These are phyloP conservation scores for Phialophora expanda DNA, from an alignment of 2,329 filamentous ascomycete species.

Conservation along the genomic window DNA sequence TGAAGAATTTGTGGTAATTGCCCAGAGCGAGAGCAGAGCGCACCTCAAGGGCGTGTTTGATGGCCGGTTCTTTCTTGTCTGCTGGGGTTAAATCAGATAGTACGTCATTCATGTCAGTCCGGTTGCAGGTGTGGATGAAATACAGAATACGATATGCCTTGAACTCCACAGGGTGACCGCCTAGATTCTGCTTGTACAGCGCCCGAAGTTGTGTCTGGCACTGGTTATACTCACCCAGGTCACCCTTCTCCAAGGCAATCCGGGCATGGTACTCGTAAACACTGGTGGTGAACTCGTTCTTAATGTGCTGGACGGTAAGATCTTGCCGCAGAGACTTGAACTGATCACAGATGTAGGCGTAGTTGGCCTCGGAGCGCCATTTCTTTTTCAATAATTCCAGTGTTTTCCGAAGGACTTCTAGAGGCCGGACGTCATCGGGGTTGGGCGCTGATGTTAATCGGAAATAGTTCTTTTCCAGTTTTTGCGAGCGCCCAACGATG, in stretches of 20 bases:
- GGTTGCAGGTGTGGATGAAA: constrained; percentile 98
- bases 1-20: constrained; percentile 98
- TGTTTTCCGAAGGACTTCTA: constrained; percentile 78
- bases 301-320: constrained; percentile 95
- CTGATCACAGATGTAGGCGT: constrained; percentile 97
- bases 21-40: constrained; percentile 89
- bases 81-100: constrained; percentile 97
- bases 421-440: constrained; percentile 83
- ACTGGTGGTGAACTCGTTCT: constrained; percentile 92
- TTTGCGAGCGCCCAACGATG: constrained; percentile 82
- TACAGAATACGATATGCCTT: constrained; percentile 99
- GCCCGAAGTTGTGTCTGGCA: constrained; percentile 97
- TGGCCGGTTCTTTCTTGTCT: constrained; percentile 84
- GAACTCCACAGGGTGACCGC: constrained; percentile 92
- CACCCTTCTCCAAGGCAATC: constrained; percentile 96
- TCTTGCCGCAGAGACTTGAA: constrained; percentile 99
- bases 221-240: constrained; percentile 99
- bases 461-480: constrained; percentile 91
- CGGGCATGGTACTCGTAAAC: constrained; percentile 98
- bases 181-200: constrained; percentile 83
- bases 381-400: constrained; percentile 90
- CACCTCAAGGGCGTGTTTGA: constrained; percentile 90
- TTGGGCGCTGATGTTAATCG: constrained; percentile 90
- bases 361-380: constrained; percentile 92
- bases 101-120: constrained; percentile 95